A percentile compares a stretch with the other conserved stretches of the same genome.
Conservation (phyloP, 1,284 basidiomycete species). For the Cryptococcus sp. region DNA sequence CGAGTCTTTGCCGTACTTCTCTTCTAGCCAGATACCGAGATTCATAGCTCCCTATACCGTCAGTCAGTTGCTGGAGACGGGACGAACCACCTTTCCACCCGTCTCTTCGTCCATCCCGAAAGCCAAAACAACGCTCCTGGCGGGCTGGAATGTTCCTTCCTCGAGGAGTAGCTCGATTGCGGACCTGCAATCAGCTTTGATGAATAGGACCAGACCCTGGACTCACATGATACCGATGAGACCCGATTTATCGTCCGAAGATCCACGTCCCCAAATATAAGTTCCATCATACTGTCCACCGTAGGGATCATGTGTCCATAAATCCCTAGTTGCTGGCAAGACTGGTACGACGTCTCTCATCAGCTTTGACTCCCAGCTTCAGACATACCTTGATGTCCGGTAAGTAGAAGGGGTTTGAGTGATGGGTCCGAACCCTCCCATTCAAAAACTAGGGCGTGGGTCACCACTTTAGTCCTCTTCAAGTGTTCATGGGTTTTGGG, state of each 20-base stretch:
- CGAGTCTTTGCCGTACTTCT: constrained; percentile 57
- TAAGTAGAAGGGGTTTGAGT: constrained; percentile 63
- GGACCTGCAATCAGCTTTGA: constrained; percentile 41
- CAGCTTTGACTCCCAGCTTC: background rate
- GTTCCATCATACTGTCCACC: constrained; percentile 62
- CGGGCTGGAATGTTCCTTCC: constrained; percentile 52
- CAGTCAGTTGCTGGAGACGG: background rate
- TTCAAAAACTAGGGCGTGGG: constrained; percentile 61
- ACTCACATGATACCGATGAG: constrained; percentile 56
- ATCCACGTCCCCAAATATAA: constrained; percentile 61
- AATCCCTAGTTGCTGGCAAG: constrained; percentile 53
- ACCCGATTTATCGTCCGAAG: constrained; percentile 59
- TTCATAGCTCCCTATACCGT: constrained; percentile 56
- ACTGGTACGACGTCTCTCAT: constrained; percentile 58
- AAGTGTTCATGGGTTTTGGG: constrained; percentile 55
- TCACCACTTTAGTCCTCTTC: constrained; percentile 58
- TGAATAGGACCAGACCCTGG: background rate
- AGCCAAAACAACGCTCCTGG: constrained; percentile 57
- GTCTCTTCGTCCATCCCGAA: constrained; percentile 71
- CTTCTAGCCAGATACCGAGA: constrained; percentile 53
- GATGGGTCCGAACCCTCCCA: constrained; percentile 58
- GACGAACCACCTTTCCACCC: constrained; percentile 50
- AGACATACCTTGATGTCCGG: constrained; percentile 60
- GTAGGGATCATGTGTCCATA: constrained; percentile 62
- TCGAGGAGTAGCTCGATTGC: constrained; percentile 58